Conservation (phyloP, 2,329 filamentous ascomycete genomes). For the Scedosporium boydii region DNA sequence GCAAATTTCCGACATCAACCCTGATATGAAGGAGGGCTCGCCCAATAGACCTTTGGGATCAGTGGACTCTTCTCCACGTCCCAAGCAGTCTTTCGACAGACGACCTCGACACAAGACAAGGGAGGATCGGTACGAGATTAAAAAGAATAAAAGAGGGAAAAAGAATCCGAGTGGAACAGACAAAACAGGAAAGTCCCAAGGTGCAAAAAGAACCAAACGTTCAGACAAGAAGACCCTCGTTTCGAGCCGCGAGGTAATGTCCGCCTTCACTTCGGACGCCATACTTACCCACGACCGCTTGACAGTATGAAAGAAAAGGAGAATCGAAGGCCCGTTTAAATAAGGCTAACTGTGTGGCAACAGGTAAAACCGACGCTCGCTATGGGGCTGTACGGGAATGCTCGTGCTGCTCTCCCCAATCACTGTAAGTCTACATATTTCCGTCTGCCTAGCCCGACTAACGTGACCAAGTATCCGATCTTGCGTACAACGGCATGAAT, state of each 20-base stretch:
- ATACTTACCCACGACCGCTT: conserved; percentile 29
- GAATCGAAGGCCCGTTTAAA: not conserved
- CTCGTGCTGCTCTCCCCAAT: conserved; percentile 14
- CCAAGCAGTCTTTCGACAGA: conserved; percentile 31
- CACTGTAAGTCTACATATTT: conserved; percentile 12
- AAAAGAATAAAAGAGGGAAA: conserved; percentile 14
- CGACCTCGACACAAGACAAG: conserved; percentile 45
- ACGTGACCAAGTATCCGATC: conserved; percentile 34
- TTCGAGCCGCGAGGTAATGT: conserved; percentile 38
- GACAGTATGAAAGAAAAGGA: conserved; percentile 15
- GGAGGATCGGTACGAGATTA: conserved; percentile 43
- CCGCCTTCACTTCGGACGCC: conserved; percentile 45
- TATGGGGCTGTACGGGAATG: conserved; percentile 24
- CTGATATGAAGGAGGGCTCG: not conserved
- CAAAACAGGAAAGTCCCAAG: conserved; percentile 12
- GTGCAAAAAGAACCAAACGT: conserved; percentile 12
- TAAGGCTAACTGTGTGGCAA: not conserved
- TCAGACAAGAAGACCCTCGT: conserved; percentile 20
- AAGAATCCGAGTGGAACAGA: not conserved
- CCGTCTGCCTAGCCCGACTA: conserved; percentile 4
- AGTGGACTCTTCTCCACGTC: conserved; percentile 5
- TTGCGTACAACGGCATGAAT: conserved; percentile 42
- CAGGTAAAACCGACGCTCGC: conserved; percentile 25
- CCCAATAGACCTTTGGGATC: not conserved
- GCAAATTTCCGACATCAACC: not conserved